Base-by-base conservation (phyloP, 805 yeast genomes). In the Middelhovenomyces tepae region DNA sequence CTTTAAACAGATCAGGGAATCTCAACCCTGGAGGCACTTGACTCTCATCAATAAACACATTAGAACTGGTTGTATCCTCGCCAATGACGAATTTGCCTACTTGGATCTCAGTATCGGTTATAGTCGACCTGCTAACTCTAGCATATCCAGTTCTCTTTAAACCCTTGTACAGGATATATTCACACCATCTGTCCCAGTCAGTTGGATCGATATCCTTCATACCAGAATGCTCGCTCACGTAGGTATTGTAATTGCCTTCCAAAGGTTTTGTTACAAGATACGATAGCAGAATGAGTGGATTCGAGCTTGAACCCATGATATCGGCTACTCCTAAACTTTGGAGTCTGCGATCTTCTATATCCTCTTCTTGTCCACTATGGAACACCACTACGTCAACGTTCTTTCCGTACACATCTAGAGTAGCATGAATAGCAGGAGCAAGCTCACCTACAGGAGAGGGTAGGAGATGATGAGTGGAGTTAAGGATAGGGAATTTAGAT, bases 121-220 rank as follows among this genome's bases (percentile, higher is more conserved):
- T 87, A 1, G 95, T 77, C 6, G 91, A 84, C 51, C 98, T 73
- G 28, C 93, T 77, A 26, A 91, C 79, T 55, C 98, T 75, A 0
- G 97, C 97, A 55, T 91, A 91, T 3, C 94, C 97, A 1, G 80
- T 75, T 58, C 95, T 79, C 54, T 75, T 78, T 57, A 91, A 62
- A 39, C 80, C 78, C 56, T 87, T 81, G 71, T 80, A 91, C 44
- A 91, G 62, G 42, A 91, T 85, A 60, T 91, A 91, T 62, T 91
- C 94, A 61, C 98, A 91, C 98, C 98, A 91, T 62, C 98, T 75
- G 53, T 91, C 98, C 77, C 87, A 83, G 54, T 89, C 96, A 5
- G 79, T 65, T 27, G 87, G 79, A 56, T 91, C 98, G 42, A 91
- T 86, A 56, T 91, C 98, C 48, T 78, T 74, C 89, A 91, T 84